Base-by-base conservation (phyloP, 495 filamentous ascomycete species). In the Xylaria longipes region DNA sequence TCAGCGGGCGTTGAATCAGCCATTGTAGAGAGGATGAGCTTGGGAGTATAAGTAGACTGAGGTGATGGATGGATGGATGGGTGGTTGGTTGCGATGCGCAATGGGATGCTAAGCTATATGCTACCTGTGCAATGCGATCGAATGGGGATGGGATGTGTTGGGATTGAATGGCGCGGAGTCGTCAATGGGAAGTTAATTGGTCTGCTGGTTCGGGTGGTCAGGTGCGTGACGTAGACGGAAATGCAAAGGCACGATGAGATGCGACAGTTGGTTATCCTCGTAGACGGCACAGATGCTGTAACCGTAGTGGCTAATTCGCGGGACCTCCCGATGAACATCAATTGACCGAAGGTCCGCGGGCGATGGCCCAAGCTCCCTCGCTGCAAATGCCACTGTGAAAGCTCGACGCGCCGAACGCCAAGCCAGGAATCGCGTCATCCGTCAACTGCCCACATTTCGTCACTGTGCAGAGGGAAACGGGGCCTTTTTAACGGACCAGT, bases 1-100 rank as follows among this genome's bases (percentile, higher is more conserved):
- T 78, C 77, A 20, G 74, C 73, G 39, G 77, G 72, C 27, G 73
- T 79, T 69, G 63, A 61, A n/a, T 77, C 76, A 8, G 73, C 74
- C 77, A 78, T 79, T 67, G 64, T 68, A 72, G 73, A 64, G 29
- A 14, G 33, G 45, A 41, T 60, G 50, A 58, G 27, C 52, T 56
- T 31, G 52, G 25, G 12, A 17, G 17, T 52, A 11, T 52, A 52
- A 27, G 48, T 25, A 17, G 31, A 37, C 17, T 60, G 15, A 17
- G 31, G 3, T 37, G 56, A 37, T 37, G 52, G n/a, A n/a, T n/a
- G n/a, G n/a, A n/a, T n/a, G n/a, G n/a, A 56, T 31, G 52, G 17
- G 56, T 37, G 31, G 35, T 66, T 12, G 57, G 17, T 37, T 60
- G 57, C 20, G 57, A 37, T 43, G 60, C 58, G 35, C n/a, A 29